Evolutionary conservation across 1,284 basidiomycete genomes (phyloP), one percentile per base, ranked within the genome.

Genomic region (Cryptococcus sp.): DNA sequence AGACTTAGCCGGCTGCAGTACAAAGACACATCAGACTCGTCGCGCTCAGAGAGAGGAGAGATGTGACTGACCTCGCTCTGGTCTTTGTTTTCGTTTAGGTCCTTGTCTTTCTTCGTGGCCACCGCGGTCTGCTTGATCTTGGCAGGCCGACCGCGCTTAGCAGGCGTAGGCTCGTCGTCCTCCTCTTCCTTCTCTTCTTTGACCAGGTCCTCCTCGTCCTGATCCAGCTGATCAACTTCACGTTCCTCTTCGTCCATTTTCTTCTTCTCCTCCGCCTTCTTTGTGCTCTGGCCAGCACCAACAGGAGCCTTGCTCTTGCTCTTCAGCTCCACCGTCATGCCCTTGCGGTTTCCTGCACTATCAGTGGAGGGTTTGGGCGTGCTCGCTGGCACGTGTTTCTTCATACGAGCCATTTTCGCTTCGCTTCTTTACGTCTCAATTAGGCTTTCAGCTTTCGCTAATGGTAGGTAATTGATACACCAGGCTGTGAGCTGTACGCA

Each of bases 221-320:
- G 5, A 16, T n/a, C 41, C 13, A 53, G 7, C n/a, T 11, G 11
- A 5, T 20, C 16, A 41, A 17, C 10, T 27, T 27, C 22, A 23
- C 43, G 25, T 49, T 57, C 50, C 15, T 54, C 52, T 47, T 41
- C 35, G 30, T 40, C 17, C 41, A 54, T 17, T 51, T 52, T n/a
- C 42, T 58, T 17, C 56, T 52, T n/a, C 42, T 58, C 5, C n/a
- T 42, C 16, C 52, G 46, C 7, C 16, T 45, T n/a, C 11, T 45
- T 45, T 22, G n/a, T 45, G n/a, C 42, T 15, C n/a, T 45, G 5
- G 6, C 42, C 42, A 15, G 8, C 5, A n/a, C 42, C 42, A 15
- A 6, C 5, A n/a, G 42, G 5, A n/a, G 11, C 15, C 42, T 45
- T 45, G n/a, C n/a, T 45, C 42, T 45, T 45, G n/a, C 42, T 22